A percentile compares a stretch with the other conserved stretches of the same genome.
These are phyloP conservation scores for Phyllachora maydis DNA, from an alignment of 2,329 filamentous ascomycete species.

Conservation along the genomic window DNA sequence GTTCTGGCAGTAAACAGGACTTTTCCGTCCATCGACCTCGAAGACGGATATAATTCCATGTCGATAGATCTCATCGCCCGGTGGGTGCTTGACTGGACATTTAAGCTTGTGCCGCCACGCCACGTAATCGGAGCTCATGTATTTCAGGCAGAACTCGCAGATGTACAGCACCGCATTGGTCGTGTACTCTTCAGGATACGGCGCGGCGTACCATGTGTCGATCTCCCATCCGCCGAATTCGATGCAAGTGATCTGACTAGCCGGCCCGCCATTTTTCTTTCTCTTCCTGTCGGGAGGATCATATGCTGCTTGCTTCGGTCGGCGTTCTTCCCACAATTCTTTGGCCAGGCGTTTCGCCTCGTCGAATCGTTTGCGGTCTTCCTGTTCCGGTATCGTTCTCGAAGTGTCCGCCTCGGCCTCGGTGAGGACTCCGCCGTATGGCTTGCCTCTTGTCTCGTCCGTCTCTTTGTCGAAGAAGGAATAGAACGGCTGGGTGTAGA, in stretches of 20 bases:
- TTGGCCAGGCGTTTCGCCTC: constrained; percentile 79
- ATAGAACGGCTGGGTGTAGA: constrained; percentile 63
- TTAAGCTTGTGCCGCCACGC: constrained; percentile 96
- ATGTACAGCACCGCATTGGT: constrained; percentile 94
- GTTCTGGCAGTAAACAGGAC: constrained; percentile 97
- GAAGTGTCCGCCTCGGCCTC: constrained; percentile 83
- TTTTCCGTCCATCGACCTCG: constrained; percentile 90
- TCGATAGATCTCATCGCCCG: constrained; percentile 93
- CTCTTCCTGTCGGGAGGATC: constrained; percentile 41
- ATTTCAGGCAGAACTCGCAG: constrained; percentile 97
- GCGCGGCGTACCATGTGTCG: constrained; percentile 96
- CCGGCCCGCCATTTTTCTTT: constrained; percentile 62
- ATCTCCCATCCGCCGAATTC: constrained; percentile 97
- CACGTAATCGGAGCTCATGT: constrained; percentile 98
- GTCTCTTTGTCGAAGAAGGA: constrained; percentile 77
- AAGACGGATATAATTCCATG: constrained; percentile 85
- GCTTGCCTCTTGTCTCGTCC: constrained; percentile 79
- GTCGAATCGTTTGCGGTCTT: constrained; percentile 74
- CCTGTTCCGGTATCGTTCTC: constrained; percentile 60
- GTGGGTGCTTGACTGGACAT: constrained; percentile 88
- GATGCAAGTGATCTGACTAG: constrained; percentile 96
- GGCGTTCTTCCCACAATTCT: constrained; percentile 64
- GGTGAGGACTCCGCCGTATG: constrained; percentile 81
- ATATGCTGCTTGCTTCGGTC: constrained; percentile 39
- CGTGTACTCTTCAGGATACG: constrained; percentile 96